Evolutionary conservation across 352 stramenopile species (phyloP).

Genomic region (Phytopythium helicoides): DNA sequence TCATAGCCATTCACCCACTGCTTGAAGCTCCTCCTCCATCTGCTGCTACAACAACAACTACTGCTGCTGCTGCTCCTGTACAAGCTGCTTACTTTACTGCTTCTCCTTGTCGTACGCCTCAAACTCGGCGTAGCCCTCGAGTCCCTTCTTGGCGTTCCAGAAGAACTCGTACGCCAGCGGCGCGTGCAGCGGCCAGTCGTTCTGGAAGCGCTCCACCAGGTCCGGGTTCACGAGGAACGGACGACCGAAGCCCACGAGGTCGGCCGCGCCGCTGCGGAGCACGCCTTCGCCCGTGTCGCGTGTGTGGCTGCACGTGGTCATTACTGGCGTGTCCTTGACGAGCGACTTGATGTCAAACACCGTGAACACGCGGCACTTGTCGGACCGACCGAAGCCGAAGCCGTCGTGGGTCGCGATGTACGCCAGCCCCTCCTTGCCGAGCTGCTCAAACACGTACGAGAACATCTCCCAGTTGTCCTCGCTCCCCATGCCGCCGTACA

Average conservation of each 20-base stretch:
- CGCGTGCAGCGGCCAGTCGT: no score
- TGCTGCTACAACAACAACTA: no score
- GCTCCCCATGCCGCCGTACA: slow-evolving; percentile 30
- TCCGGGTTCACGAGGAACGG: slow-evolving; percentile 37
- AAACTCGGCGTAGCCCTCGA: no score
- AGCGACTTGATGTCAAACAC: slow-evolving; percentile 26
- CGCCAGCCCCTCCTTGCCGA: slow-evolving; percentile 30
- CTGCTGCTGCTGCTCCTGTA: no score
- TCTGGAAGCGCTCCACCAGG: no score
- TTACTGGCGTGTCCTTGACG: slow-evolving; percentile 21
- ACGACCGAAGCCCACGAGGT: slow-evolving; percentile 28
- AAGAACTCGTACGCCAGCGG: no score
- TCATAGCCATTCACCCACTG: no score
- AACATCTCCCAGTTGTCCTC: slow-evolving; percentile 45
- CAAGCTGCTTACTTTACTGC: no score
- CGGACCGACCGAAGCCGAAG: slow-evolving; percentile 28
- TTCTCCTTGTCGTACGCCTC: no score
- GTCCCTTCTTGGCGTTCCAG: no score
- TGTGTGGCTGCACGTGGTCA: slow-evolving; percentile 32
- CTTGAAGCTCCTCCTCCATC: no score
- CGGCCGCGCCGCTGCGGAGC: slow-evolving; percentile 23
- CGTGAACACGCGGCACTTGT: slow-evolving; percentile 23
- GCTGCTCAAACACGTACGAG: slow-evolving; percentile 25
- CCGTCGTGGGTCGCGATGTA: no score
- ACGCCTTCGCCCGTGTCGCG: slow-evolving; percentile 33